phyloP scores from a whole-genome alignment of 805 yeast species.

The Metschnikowia continentalis region DNA sequence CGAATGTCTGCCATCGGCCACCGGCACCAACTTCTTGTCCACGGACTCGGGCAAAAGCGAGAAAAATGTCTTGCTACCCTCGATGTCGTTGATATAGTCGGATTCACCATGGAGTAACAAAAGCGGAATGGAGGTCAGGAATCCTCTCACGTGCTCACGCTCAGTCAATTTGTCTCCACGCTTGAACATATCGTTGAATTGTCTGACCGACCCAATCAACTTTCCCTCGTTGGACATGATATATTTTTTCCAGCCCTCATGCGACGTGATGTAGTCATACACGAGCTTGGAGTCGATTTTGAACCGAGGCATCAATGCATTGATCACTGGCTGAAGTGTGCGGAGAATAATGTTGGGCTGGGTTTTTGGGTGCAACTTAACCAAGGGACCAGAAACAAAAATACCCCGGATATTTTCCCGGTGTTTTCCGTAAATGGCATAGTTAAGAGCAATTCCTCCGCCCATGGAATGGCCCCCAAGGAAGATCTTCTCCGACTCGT shows the following conservation, averaged over 20 bases:
- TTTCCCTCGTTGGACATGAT: slow-evolving; percentile 37
- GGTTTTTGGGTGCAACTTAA: slow-evolving; percentile 54
- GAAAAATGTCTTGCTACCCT: slow-evolving; percentile 43
- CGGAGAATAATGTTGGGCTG: slow-evolving; percentile 47
- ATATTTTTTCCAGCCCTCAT: slow-evolving; percentile 43
- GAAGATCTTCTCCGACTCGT: slow-evolving; percentile 38
- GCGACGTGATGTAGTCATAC: slow-evolving; percentile 51
- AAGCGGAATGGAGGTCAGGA: slow-evolving; percentile 42
- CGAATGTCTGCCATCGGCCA: slow-evolving; percentile 40
- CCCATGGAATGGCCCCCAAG: slow-evolving; percentile 80
- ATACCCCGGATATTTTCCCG: slow-evolving; percentile 44
- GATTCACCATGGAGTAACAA: slow-evolving; percentile 57
- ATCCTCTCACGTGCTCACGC: slow-evolving; percentile 31
- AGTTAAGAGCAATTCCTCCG: slow-evolving; percentile 65
- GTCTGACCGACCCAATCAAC: slow-evolving; percentile 49
- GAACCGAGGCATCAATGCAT: slow-evolving; percentile 42
- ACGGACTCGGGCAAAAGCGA: slow-evolving; percentile 28
- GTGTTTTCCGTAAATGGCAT: slow-evolving; percentile 53
- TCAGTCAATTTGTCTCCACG: slow-evolving; percentile 55
- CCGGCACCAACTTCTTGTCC: slow-evolving; percentile 29
- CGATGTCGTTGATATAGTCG: slow-evolving; percentile 58
- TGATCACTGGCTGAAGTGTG: slow-evolving; percentile 36
- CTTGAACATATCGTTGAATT: slow-evolving; percentile 56
- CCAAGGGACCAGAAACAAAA: slow-evolving; percentile 56
- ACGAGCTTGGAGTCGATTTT: slow-evolving; percentile 54